Conservation (phyloP, 2,329 filamentous ascomycete species). For the Sporothrix dimorphospora region DNA sequence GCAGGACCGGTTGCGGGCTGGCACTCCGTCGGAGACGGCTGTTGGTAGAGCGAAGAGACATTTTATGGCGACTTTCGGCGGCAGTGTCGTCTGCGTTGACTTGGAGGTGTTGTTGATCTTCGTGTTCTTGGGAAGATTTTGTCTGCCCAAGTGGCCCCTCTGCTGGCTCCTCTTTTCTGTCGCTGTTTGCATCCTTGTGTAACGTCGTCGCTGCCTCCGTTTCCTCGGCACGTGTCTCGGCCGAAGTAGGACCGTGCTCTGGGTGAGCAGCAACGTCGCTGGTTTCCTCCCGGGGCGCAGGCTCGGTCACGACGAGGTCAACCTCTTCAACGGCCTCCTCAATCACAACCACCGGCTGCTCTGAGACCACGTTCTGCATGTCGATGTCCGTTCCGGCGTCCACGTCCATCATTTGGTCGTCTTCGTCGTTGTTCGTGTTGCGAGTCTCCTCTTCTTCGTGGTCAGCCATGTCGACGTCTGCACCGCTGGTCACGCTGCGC, state of each 20-base stretch:
- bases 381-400: conserved; percentile 30
- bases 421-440: neutral
- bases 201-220: neutral
- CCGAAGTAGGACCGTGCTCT: neutral
- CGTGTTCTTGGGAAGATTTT: neutral
- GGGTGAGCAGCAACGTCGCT: neutral
- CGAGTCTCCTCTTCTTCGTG: neutral
- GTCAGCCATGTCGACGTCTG: conserved; percentile 19
- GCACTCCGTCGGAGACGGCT: conserved; percentile 17
- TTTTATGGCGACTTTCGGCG: conserved; percentile 28
- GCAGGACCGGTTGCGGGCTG: conserved; percentile 9
- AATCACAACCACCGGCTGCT: neutral
- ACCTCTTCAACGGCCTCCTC: neutral
- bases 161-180: neutral
- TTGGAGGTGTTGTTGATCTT: neutral
- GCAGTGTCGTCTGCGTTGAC: neutral
- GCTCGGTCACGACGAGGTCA: neutral
- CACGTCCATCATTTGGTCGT: conserved; percentile 27
- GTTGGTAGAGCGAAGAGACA: conserved; percentile 31
- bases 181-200: conserved; percentile 10
- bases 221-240: neutral
- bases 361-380: conserved; percentile 30
- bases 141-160: neutral
- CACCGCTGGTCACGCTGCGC: conserved; percentile 21
- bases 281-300: neutral